These are phyloP conservation scores for Phytopythium mirpurense DNA, from an alignment of 352 stramenopile species.

Conservation along the genomic window DNA sequence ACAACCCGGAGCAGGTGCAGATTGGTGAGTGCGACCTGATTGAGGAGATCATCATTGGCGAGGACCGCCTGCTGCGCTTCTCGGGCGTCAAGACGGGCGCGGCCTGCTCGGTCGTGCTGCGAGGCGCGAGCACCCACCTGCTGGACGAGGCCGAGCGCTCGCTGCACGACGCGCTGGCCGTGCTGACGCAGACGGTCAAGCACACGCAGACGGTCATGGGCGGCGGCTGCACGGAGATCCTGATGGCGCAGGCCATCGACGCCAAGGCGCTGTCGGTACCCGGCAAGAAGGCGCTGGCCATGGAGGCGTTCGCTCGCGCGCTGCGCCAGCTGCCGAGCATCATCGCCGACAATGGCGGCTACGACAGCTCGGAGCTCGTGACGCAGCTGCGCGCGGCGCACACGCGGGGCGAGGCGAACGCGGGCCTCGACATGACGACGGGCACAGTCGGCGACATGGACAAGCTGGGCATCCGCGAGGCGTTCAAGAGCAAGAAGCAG, in stretches of 20 bases:
- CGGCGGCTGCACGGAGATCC: conserved; percentile 95
- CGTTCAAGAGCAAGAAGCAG: conserved; percentile 95
- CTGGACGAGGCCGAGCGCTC: conserved; percentile 99
- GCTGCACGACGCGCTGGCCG: conserved; percentile 97
- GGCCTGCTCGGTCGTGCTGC: conserved; percentile 94
- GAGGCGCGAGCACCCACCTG: conserved; percentile 93
- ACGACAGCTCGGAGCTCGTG: conserved; percentile 97
- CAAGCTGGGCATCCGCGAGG: conserved; percentile 96
- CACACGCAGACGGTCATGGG: conserved; percentile 96
- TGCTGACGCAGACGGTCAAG: conserved; percentile 97
- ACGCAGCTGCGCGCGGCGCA: conserved; percentile 95
- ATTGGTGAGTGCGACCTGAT: conserved; percentile 97
- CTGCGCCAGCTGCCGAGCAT: conserved; percentile 97
- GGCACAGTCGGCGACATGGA: conserved; percentile 96
- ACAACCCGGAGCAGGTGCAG: conserved; percentile 94
- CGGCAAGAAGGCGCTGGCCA: conserved; percentile 97
- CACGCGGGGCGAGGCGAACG: conserved; percentile 85
- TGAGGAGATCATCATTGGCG: conserved; percentile 99
- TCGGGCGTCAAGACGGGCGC: conserved; percentile 95
- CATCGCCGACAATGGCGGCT: conserved; percentile 99
- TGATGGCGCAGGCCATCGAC: conserved; percentile 94
- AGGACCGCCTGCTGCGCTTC: conserved; percentile 96
- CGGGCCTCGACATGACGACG: conserved; percentile 97
- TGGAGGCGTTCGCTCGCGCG: conserved; percentile 96
- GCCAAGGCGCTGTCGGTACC: conserved; percentile 89